phyloP scores from a whole-genome alignment of 2,329 filamentous ascomycete genomes.

The Tolypocladium amazonense region DNA sequence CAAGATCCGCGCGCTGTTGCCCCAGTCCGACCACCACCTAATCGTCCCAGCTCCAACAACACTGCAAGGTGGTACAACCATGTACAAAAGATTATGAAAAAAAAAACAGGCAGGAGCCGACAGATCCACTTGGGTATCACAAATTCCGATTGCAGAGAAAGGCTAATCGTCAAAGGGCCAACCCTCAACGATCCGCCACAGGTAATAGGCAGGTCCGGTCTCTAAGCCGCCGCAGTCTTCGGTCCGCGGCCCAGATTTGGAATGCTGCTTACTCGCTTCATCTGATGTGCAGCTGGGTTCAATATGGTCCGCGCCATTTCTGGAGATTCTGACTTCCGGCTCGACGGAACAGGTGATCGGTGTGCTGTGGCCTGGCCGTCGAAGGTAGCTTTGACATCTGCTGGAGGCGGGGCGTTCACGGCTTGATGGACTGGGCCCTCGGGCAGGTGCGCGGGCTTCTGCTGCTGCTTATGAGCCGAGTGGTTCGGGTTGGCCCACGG shows the following conservation, averaged over 20 bases:
- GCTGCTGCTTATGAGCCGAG: slow-evolving; percentile 48
- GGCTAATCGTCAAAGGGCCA: not conserved
- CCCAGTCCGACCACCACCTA: not conserved
- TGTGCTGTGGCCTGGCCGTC: slow-evolving; percentile 12
- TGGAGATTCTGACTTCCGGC: slow-evolving; percentile 28
- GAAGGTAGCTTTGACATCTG: slow-evolving; percentile 13
- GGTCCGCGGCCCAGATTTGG: slow-evolving; percentile 19
- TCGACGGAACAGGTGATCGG: slow-evolving; percentile 15
- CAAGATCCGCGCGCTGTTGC: not conserved
- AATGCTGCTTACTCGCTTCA: slow-evolving; percentile 21
- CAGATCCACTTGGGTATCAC: slow-evolving; percentile 25
- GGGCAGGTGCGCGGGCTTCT: slow-evolving; percentile 20
- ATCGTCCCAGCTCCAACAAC: not conserved
- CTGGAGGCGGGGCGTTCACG: slow-evolving; percentile 5
- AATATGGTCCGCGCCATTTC: slow-evolving; percentile 29
- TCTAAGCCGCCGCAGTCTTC: slow-evolving; percentile 23
- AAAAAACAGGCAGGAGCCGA: slow-evolving; percentile 7
- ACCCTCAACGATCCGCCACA: not conserved
- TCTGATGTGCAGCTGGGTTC: slow-evolving; percentile 19
- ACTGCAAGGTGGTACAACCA: not conserved
- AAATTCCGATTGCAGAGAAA: slow-evolving; percentile 19
- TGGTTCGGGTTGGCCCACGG: slow-evolving; percentile 89
- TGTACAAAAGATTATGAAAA: slow-evolving; percentile 1
- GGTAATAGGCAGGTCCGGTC: not conserved
- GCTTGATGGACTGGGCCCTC: slow-evolving; percentile 12